Evolutionary conservation across 2,329 filamentous ascomycete genomes (phyloP).

Genomic region (Penicillium rolfsii): DNA sequence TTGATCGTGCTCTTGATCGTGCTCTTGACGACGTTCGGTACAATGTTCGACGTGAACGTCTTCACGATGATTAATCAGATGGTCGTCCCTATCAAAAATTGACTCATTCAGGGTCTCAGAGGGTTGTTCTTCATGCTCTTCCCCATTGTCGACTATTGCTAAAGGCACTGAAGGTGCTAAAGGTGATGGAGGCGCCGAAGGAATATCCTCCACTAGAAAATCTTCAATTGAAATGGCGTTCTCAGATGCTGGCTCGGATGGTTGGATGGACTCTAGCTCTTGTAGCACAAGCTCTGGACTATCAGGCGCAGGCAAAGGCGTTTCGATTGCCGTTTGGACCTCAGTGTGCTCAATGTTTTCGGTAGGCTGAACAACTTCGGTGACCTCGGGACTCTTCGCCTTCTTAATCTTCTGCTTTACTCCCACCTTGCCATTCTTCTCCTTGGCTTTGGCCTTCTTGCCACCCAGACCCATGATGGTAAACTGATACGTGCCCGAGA

Average conservation of each 20-base stretch:
- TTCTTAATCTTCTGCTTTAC: conserved; percentile 41
- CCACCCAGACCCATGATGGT: conserved; percentile 34
- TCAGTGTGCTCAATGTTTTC: conserved; percentile 17
- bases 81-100: conserved; percentile 16
- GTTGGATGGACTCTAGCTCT: conserved; percentile 27
- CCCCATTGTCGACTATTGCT: conserved; percentile 17
- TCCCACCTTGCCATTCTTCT: conserved; percentile 33
- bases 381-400: conserved; percentile 35
- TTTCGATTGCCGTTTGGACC: conserved; percentile 32
- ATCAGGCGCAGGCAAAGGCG: conserved; percentile 28
- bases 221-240: conserved; percentile 9
- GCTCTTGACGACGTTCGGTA: neutral
- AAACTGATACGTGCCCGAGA: conserved; percentile 38
- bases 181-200: neutral
- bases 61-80: neutral
- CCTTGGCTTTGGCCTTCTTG: conserved; percentile 38
- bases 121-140: conserved; percentile 5
- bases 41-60: neutral
- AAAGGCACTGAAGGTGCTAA: neutral
- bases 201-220: neutral
- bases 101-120: conserved; percentile 17
- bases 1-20: too few relatives aligned
- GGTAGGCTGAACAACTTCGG: conserved; percentile 18
- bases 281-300: conserved; percentile 24
- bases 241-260: conserved; percentile 13